These are phyloP conservation scores for Jackrogersella multiformis DNA, from an alignment of 495 filamentous ascomycete genomes.

Conservation along the genomic window DNA sequence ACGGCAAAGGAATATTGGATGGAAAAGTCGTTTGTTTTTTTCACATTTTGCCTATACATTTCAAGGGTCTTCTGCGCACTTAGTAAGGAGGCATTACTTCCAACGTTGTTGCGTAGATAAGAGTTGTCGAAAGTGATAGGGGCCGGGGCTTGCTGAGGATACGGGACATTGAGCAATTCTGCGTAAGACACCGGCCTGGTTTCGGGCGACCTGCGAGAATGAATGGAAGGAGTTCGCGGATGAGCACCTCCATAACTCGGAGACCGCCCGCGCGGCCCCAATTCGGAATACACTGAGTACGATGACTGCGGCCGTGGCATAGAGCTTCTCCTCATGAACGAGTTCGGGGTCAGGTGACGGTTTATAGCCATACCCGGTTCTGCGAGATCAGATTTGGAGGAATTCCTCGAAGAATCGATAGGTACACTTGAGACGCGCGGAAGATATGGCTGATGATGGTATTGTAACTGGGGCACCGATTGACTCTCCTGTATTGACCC, in stretches of 20 bases:
- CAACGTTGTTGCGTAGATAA: slow-evolving; percentile 77
- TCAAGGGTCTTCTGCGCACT: slow-evolving; percentile 92
- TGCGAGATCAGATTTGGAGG: slow-evolving; percentile 57
- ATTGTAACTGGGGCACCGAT: slow-evolving; percentile 63
- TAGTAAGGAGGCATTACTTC: slow-evolving; percentile 86
- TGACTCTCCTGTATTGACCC: slow-evolving; percentile 47
- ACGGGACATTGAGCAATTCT: slow-evolving; percentile 87
- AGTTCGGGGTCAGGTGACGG: slow-evolving; percentile 66
- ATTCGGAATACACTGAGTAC: slow-evolving; percentile 76
- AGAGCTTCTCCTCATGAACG: slow-evolving; percentile 60
- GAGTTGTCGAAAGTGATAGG: slow-evolving; percentile 80
- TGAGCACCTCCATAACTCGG: slow-evolving; percentile 57
- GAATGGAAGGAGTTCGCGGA: slow-evolving; percentile 66
- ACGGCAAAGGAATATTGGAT: slow-evolving; percentile 96
- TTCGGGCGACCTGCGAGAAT: slow-evolving; percentile 77
- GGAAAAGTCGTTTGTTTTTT: slow-evolving; percentile 89
- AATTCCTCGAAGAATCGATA: slow-evolving; percentile 49
- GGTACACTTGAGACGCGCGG: slow-evolving; percentile 52
- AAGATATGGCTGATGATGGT: slow-evolving; percentile 62
- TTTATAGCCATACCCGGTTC: slow-evolving; percentile 57
- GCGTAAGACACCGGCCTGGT: slow-evolving; percentile 81
- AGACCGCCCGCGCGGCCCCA: slow-evolving; percentile 67
- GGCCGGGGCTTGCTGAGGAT: slow-evolving; percentile 83
- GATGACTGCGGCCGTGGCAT: slow-evolving; percentile 73
- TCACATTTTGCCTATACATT: slow-evolving; percentile 96